Percentiles rank a stretch among this genome's conserved stretches.
Conservation (phyloP, 169 alveolate genomes). For the Cryptosporidium tyzzeri region DNA sequence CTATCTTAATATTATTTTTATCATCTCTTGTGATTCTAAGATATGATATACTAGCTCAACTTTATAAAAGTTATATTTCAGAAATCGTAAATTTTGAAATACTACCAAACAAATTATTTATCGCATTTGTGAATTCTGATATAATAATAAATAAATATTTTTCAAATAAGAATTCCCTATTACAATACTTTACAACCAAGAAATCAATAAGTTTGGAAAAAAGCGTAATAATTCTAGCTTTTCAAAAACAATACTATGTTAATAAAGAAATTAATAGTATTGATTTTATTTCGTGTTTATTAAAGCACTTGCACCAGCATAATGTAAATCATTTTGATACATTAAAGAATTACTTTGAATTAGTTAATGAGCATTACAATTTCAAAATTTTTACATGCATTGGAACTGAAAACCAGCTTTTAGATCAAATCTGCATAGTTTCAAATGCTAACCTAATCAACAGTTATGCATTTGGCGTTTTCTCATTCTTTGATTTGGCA, state of each 20-base stretch:
- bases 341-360: conserved; percentile 18
- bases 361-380: neutral
- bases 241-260: conserved; percentile 20
- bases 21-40: conserved; percentile 39
- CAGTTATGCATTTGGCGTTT: conserved; percentile 47
- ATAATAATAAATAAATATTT: conserved; percentile 37
- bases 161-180: conserved; percentile 26
- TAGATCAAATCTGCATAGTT: neutral
- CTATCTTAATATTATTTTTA: conserved; percentile 27
- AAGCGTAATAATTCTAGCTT: neutral
- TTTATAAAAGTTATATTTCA: conserved; percentile 16
- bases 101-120: conserved; percentile 51
- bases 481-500: conserved; percentile 40
- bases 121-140: conserved; percentile 31
- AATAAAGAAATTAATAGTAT: conserved; percentile 11
- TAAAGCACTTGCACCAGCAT: conserved; percentile 18
- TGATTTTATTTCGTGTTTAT: conserved; percentile 17
- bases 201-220: neutral
- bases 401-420: neutral
- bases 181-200: neutral
- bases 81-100: conserved; percentile 9
- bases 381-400: conserved; percentile 5
- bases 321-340: neutral
- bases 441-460: conserved; percentile 10
- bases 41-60: conserved; percentile 4